Percentiles rank a stretch among this genome's conserved stretches.
Evolutionary conservation across 1,284 basidiomycete species (phyloP).

Genomic region (Boletus sp.): DNA sequence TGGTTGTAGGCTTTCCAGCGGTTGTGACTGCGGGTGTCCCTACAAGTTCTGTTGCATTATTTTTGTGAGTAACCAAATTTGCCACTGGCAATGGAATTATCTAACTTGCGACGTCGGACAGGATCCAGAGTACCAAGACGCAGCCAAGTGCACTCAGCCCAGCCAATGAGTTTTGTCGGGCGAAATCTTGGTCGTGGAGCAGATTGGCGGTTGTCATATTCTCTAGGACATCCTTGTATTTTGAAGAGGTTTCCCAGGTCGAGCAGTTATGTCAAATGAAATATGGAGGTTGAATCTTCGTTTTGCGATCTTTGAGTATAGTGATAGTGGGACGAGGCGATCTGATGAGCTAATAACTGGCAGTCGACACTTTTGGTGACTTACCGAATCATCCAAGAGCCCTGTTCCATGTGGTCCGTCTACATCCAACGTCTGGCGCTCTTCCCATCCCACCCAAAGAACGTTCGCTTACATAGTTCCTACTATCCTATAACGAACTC

Average conservation of each 20-base stretch:
- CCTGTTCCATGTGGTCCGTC: too few relatives aligned
- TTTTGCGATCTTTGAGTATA: background rate
- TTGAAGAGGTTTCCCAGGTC: background rate
- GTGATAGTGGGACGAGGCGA: too few relatives aligned
- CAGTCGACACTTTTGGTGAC: too few relatives aligned
- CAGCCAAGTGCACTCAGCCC: background rate
- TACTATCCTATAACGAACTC: too few relatives aligned
- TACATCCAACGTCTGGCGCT: too few relatives aligned
- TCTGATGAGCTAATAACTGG: too few relatives aligned
- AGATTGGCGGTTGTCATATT: background rate
- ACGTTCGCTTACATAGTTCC: too few relatives aligned
- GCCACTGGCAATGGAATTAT: background rate
- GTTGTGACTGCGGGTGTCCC: background rate
- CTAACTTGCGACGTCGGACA: background rate
- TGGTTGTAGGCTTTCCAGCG: background rate
- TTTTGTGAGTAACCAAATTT: background rate
- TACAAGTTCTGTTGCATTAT: background rate
- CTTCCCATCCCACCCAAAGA: too few relatives aligned
- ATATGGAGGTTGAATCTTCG: background rate
- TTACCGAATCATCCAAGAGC: too few relatives aligned
- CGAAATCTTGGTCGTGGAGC: background rate
- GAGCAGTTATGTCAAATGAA: background rate
- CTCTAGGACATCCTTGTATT: background rate
- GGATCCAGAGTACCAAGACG: background rate
- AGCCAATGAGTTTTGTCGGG: background rate